These are phyloP conservation scores for Amylocystis lapponica DNA, from an alignment of 768 basidiomycete genomes.

Conservation along the genomic window DNA sequence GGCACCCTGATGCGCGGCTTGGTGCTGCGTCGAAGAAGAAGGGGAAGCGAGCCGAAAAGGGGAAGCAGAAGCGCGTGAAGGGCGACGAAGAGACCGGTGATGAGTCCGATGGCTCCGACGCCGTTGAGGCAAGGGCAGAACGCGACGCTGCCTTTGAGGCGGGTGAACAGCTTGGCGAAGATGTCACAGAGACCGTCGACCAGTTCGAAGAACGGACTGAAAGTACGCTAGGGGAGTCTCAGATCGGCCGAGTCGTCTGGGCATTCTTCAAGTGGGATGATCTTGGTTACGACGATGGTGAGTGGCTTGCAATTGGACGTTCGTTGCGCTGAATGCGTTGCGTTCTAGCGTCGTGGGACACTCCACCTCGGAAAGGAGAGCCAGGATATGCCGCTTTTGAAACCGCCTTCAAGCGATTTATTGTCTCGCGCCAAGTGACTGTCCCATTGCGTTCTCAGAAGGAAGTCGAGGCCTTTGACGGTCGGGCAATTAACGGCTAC, in stretches of 20 bases:
- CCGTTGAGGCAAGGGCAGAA: slow-evolving; percentile 19
- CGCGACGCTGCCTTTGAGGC: slow-evolving; percentile 40
- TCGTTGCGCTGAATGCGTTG: slow-evolving; percentile 1
- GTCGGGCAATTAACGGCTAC: no score
- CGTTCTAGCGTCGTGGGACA: slow-evolving; percentile 84
- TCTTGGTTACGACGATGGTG: slow-evolving; percentile 89
- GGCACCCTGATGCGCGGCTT: slow-evolving; percentile 37
- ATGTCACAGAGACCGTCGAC: slow-evolving; percentile 52
- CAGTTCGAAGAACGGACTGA: slow-evolving; percentile 51
- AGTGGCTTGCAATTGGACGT: slow-evolving; percentile 15
- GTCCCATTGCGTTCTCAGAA: slow-evolving; percentile 46
- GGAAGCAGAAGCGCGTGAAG: slow-evolving; percentile 18
- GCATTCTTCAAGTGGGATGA: slow-evolving; percentile 92
- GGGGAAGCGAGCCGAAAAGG: slow-evolving; percentile 19
- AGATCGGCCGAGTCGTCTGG: slow-evolving; percentile 66
- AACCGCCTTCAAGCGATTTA: slow-evolving; percentile 59
- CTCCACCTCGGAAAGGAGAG: slow-evolving; percentile 64
- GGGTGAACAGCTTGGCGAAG: slow-evolving; percentile 59
- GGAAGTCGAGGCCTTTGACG: slow-evolving; percentile 40
- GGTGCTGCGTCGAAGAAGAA: slow-evolving; percentile 16
- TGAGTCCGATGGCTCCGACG: slow-evolving; percentile 26
- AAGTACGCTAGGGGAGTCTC: slow-evolving; percentile 36
- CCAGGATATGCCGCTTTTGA: slow-evolving; percentile 58
- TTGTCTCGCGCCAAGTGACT: slow-evolving; percentile 53
- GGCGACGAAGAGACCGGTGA: slow-evolving; percentile 23